Base-by-base conservation (phyloP, 805 yeast genomes). In the Hanseniaspora mollemarum region DNA sequence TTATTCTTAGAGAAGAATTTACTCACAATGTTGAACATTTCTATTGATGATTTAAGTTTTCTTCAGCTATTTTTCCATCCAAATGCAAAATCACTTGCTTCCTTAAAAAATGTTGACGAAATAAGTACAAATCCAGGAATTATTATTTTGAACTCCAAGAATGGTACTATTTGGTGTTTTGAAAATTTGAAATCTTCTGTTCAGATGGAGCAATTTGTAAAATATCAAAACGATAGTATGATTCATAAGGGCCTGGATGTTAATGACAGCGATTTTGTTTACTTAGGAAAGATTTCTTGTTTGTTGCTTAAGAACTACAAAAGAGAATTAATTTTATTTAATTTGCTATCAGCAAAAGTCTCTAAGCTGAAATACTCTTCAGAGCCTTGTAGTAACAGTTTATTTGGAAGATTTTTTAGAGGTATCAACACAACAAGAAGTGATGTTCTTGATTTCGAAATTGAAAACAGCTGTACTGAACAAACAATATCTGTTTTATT, bases 381-480 rank as follows among this genome's bases (percentile, higher is more conserved):
- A 18, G 44, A 38, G 18, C 16, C 35, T 4, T 24, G 12, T 25
- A 32, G 28, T 8, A 26, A 19, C 13, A 25, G 44, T 3, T 36
- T 46, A 2, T 46, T 38, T 21, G 29, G 35, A 13, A 45, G 21
- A 8, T 8, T 48, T 7, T 40, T 40, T 15, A 32, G 37, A 5
- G 16, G 15, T 3, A 19, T 19, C n/a, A 26, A 19, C 18, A n/a
- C 33, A 28, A 19, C 33, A 13, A 40, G 45, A 40, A 26, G 6
- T 16, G 45, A 48, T 40, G 45, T 48, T 19, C 19, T 48, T 8
- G 51, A 48, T 48, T 48, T 40, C 33, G 51, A 39, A 32, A 29
- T 48, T 33, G 51, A 48, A 28, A 36, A 48, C 9, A 19, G 24
- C 2, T 13, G 15, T n/a, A 33, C 29, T 9, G 43, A 48, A 25